Base-by-base conservation (phyloP, 352 stramenopile species). In the Sclerospora graminicola region DNA sequence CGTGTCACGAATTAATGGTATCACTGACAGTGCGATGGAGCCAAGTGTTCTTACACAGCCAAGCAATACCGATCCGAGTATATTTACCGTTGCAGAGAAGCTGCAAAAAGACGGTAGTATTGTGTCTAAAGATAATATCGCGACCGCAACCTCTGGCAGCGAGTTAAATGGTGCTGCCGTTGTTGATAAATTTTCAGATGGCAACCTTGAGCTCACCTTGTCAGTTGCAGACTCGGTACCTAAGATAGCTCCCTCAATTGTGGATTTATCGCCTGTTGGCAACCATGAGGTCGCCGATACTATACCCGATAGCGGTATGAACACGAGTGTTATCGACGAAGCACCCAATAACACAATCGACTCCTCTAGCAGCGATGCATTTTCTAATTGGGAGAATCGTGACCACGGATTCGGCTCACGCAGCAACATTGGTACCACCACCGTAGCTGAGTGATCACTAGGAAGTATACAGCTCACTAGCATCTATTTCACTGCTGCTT, bases 381-480 rank as follows among this genome's bases (percentile, higher is more conserved):
- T 44, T 2, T 35, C 33, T 11, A 45, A 19, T 26, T 34, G n/a
- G 32, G 21, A 26, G 11, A 31, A 41, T 24, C 29, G 38, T 35
- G n/a, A 16, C 8, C 29, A 43, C 30, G 24, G 9, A 31, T 14
- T 26, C 24, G 2, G 35, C 38, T 5, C 20, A 30, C 15, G 23
- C 16, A 39, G 27, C 1, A 9, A 31, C n/a, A 5, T 24, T 29
- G 19, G 43, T 21, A 10, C 13, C 4, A n/a, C 7, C 14, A 20
- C n/a, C 23, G n/a, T 42, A 26, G 48, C 20, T 11, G 27, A 23
- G 30, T 10, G 26, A 32, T 23, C 37, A 13, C 48, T 19, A 41
- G 33, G 27, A n/a, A 24, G 7, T 20, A 24, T 33, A n/a, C 11
- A 52, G 13, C 11, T 16, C 29, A 46, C 16, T 10, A n/a, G n/a